phyloP scores from a whole-genome alignment of 2,329 filamentous ascomycete genomes.

The Trichoderma sp. region DNA sequence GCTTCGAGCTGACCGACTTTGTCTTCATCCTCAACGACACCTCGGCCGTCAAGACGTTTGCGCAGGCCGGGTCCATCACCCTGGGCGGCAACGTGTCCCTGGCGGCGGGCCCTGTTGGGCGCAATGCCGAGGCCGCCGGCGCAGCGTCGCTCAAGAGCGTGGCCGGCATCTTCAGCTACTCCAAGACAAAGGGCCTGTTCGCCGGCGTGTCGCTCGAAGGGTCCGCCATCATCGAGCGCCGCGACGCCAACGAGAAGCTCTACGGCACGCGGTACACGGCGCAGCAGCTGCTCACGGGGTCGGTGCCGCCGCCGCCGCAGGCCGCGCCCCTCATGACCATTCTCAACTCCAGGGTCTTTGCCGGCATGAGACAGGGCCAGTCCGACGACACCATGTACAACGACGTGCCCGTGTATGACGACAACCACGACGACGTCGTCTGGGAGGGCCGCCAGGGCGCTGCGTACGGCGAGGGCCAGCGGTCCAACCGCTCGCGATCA shows the following conservation, averaged over 20 bases:
- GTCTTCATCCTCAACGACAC: slow-evolving; percentile 97
- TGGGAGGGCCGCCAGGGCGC: slow-evolving; percentile 77
- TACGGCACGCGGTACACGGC: slow-evolving; percentile 85
- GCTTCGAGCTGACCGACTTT: slow-evolving; percentile 88
- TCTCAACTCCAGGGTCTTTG: slow-evolving; percentile 82
- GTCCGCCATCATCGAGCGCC: slow-evolving; percentile 87
- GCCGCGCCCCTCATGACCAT: slow-evolving; percentile 83
- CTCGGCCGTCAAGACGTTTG: slow-evolving; percentile 87
- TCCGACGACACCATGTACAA: slow-evolving; percentile 79
- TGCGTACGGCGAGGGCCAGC: slow-evolving; percentile 67
- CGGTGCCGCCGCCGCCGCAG: slow-evolving; percentile 74
- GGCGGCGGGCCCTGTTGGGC: slow-evolving; percentile 87
- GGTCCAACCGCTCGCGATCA: slow-evolving; percentile 49
- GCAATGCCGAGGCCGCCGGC: slow-evolving; percentile 94
- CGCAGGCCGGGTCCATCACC: slow-evolving; percentile 86
- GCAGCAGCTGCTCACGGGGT: slow-evolving; percentile 75
- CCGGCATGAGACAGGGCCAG: slow-evolving; percentile 56
- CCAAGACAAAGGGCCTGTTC: slow-evolving; percentile 96
- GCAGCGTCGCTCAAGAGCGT: slow-evolving; percentile 88
- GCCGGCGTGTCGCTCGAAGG: slow-evolving; percentile 94
- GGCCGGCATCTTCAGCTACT: slow-evolving; percentile 93
- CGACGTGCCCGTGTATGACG: slow-evolving; percentile 86
- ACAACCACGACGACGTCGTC: slow-evolving; percentile 76
- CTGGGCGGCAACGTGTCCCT: slow-evolving; percentile 95
- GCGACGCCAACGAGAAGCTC: slow-evolving; percentile 95